Evolutionary conservation across 176 grass and related monocot species (phyloP).

Genomic region (Elymus sibiricus): DNA sequence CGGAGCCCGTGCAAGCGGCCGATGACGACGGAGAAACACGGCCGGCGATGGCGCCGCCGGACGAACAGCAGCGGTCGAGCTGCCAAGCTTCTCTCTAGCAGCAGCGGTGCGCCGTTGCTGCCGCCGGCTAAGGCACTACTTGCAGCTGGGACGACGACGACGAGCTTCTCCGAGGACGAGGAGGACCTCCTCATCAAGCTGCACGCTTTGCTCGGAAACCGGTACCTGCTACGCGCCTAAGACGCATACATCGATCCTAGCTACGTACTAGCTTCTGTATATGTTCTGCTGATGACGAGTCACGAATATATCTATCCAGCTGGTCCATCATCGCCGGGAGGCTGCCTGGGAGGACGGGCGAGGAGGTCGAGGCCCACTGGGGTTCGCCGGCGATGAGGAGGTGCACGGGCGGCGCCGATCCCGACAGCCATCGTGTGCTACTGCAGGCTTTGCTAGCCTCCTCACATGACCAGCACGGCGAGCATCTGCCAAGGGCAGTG

Average conservation of each 20-base stretch:
- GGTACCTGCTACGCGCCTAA: neutral
- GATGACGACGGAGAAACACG: neutral
- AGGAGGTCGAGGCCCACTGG: slow-evolving; percentile 47
- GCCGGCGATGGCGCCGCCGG: neutral
- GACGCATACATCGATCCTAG: neutral
- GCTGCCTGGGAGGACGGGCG: slow-evolving; percentile 38
- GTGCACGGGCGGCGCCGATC: neutral
- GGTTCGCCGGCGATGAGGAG: slow-evolving; percentile 24
- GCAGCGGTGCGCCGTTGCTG: neutral
- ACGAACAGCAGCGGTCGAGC: neutral
- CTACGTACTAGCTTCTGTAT: neutral
- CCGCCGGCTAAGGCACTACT: neutral
- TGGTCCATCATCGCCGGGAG: slow-evolving; percentile 56
- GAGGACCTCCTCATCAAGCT: slow-evolving; percentile 51
- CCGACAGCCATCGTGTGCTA: neutral
- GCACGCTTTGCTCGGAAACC: slow-evolving; percentile 54
- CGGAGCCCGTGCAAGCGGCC: neutral
- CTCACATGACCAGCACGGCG: neutral
- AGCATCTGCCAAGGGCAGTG: neutral
- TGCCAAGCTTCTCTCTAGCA: neutral
- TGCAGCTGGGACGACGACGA: neutral
- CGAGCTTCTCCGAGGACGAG: slow-evolving; percentile 42
- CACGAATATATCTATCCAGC: neutral
- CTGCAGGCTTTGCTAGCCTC: neutral
- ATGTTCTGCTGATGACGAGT: neutral